phyloP scores from a whole-genome alignment of 495 filamentous ascomycete species.

The Aspergillus bertholletiae region DNA sequence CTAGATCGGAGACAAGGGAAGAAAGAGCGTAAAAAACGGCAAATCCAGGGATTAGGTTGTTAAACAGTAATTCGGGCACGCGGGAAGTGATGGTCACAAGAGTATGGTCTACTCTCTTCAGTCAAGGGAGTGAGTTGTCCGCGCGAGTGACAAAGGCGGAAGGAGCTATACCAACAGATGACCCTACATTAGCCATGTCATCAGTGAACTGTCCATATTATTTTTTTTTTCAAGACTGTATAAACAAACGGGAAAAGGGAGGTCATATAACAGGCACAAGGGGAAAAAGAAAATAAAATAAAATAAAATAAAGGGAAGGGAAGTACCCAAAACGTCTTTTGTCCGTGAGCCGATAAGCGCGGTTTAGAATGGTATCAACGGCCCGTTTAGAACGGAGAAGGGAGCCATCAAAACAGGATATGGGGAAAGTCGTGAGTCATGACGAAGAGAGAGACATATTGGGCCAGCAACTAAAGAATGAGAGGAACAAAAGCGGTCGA shows the following conservation, averaged over 20 bases:
- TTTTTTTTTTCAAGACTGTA: not conserved
- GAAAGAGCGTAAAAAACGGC: conserved; percentile 2
- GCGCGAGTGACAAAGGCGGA: not conserved
- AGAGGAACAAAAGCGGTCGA: conserved; percentile 7
- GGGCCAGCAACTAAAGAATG: conserved; percentile 1
- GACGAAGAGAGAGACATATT: conserved; percentile 6
- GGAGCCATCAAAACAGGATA: conserved; percentile 14
- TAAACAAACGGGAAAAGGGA: not conserved
- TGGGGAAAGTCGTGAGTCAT: conserved; percentile 5
- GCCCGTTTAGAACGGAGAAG: not conserved
- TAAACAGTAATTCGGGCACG: not conserved
- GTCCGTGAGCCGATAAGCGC: conserved; percentile 16
- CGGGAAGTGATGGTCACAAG: conserved; percentile 8
- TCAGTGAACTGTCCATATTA: not conserved
- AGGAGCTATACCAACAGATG: not conserved
- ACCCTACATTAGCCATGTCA: not conserved
- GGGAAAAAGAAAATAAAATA: not conserved
- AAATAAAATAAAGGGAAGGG: conserved; percentile 7
- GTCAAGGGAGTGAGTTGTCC: not conserved
- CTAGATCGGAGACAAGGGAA: conserved; percentile 5
- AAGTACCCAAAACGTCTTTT: conserved; percentile 1
- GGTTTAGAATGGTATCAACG: conserved; percentile 1
- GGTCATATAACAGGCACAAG: not conserved
- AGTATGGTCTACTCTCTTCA: not conserved
- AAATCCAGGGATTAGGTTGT: not conserved